phyloP scores from a whole-genome alignment of 345 rosid species.

The Sisymbrium irio region DNA sequence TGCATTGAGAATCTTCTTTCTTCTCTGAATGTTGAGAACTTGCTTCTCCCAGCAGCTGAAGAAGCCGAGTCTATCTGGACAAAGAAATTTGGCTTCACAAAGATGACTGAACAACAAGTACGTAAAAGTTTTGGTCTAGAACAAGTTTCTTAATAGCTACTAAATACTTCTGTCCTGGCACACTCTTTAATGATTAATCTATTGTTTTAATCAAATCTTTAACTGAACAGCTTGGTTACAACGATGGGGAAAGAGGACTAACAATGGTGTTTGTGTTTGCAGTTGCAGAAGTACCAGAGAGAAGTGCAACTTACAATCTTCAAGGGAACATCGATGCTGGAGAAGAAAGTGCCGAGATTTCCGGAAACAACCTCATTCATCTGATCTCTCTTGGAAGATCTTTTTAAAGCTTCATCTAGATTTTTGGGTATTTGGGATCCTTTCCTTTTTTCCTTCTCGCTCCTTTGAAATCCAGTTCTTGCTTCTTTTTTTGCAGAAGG shows the following conservation, averaged over 20 bases:
- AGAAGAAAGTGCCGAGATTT: constrained; percentile 56
- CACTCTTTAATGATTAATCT: background rate
- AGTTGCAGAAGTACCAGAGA: constrained; percentile 61
- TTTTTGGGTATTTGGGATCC: background rate
- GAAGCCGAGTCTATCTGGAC: constrained; percentile 93
- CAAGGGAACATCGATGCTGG: constrained; percentile 76
- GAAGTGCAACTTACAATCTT: constrained; percentile 70
- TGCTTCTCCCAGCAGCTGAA: constrained; percentile 92
- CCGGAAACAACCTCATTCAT: constrained; percentile 8
- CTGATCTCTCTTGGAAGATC: constrained; percentile 2
- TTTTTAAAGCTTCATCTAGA: constrained; percentile 1
- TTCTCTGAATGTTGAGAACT: constrained; percentile 61
- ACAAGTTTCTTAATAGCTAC: background rate
- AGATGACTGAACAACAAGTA: constrained; percentile 63
- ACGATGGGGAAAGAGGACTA: background rate
- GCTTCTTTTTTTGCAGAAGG: constrained; percentile 20
- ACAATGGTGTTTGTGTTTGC: constrained; percentile 23
- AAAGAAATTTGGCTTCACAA: constrained; percentile 69
- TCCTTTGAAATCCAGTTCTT: background rate
- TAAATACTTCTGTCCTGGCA: background rate
- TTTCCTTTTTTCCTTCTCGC: background rate
- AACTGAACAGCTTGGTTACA: background rate
- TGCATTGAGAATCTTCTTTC: constrained; percentile 67
- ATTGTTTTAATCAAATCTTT: background rate
- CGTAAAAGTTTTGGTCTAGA: constrained; percentile 18